A percentile compares a stretch with the other conserved stretches of the same genome.
Evolutionary conservation across 2,329 filamentous ascomycete genomes (phyloP).

Genomic region (Colletotrichum lini): DNA sequence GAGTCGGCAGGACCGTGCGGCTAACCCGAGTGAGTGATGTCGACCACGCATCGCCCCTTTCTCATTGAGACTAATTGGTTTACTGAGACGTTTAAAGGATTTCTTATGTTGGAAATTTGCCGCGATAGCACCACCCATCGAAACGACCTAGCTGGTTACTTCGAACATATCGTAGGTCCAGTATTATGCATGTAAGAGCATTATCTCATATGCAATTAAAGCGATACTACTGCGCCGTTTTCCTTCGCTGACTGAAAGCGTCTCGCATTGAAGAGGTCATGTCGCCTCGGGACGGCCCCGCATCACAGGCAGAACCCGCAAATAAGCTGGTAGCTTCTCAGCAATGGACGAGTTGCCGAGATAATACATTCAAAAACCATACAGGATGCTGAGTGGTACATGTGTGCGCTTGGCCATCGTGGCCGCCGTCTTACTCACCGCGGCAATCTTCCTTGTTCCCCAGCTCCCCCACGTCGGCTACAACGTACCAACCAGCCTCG

Average conservation of each 20-base stretch:
- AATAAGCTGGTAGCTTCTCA: background rate
- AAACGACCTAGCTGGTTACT: too few species aligned
- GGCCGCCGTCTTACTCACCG: conserved; percentile 39
- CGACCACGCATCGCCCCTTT: too few species aligned
- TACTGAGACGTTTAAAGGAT: too few species aligned
- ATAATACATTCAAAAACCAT: background rate
- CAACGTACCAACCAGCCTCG: conserved; percentile 7
- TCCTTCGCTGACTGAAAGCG: background rate
- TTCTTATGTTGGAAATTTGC: too few species aligned
- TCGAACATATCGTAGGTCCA: too few species aligned
- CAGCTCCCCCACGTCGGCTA: conserved; percentile 35
- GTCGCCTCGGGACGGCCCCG: conserved; percentile 19
- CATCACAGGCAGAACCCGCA: background rate
- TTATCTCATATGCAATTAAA: background rate
- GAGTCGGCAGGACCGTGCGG: too few species aligned
- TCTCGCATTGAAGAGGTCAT: conserved; percentile 17
- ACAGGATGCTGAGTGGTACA: conserved; percentile 31
- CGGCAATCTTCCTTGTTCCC: conserved; percentile 37
- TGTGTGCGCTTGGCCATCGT: conserved; percentile 33
- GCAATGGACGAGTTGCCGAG: conserved; percentile 14
- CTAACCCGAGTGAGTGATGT: too few species aligned
- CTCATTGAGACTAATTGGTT: too few species aligned
- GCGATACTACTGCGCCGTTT: too few species aligned
- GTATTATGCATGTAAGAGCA: background rate
- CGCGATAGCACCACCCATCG: too few species aligned